phyloP scores from a whole-genome alignment of 208 protist genomes.

The Crithidia bombi region DNA sequence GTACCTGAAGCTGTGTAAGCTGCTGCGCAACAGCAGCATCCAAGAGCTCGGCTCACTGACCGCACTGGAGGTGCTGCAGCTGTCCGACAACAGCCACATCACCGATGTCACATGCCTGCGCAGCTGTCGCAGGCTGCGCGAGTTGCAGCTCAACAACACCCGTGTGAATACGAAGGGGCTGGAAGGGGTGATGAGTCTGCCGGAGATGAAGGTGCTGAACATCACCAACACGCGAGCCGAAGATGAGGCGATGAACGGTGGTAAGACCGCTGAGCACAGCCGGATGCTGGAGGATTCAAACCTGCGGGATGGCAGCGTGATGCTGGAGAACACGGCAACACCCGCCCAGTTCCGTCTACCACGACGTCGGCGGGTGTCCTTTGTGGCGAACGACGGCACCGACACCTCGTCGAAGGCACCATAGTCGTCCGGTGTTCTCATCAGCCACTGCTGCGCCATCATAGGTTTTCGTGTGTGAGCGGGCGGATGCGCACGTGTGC shows the following conservation, averaged over 20 bases:
- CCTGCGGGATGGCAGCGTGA: slow-evolving; percentile 35
- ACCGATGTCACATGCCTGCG: slow-evolving; percentile 51
- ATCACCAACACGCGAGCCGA: slow-evolving; percentile 54
- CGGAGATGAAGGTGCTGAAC: slow-evolving; percentile 46
- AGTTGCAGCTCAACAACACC: slow-evolving; percentile 51
- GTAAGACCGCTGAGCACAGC: slow-evolving; percentile 11
- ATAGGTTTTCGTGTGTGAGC: background rate
- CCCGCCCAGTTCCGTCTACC: slow-evolving; percentile 50
- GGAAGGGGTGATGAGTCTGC: slow-evolving; percentile 36
- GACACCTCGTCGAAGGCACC: slow-evolving; percentile 4
- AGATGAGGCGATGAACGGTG: slow-evolving; percentile 31
- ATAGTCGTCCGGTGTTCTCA: background rate
- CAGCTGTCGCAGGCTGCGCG: slow-evolving; percentile 38
- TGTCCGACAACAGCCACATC: slow-evolving; percentile 54
- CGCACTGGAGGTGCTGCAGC: slow-evolving; percentile 50
- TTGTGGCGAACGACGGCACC: slow-evolving; percentile 28
- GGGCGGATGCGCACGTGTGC: no score
- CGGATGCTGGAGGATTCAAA: slow-evolving; percentile 25
- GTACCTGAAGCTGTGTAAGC: slow-evolving; percentile 44
- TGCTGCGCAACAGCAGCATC: slow-evolving; percentile 39
- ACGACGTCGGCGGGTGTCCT: slow-evolving; percentile 50
- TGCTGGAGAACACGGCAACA: slow-evolving; percentile 38
- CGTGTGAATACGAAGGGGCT: slow-evolving; percentile 44
- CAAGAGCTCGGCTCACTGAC: slow-evolving; percentile 23
- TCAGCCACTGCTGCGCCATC: background rate